Evolutionary conservation across 257 asterid species (phyloP).

Genomic region (Parsonsia alboflavescens): DNA sequence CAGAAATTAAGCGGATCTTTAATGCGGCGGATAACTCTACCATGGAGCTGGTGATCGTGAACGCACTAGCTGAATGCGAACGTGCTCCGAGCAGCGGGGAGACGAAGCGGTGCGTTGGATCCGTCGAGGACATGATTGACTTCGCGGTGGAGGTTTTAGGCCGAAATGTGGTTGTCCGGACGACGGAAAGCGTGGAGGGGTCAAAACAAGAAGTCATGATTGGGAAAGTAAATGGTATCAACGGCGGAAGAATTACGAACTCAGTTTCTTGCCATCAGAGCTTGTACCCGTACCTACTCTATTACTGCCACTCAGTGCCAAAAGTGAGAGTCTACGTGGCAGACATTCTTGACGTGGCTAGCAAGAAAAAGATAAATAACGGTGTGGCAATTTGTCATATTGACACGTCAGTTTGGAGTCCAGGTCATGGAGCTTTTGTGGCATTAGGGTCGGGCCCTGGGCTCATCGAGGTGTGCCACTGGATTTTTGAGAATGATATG

Average conservation of each 20-base stretch:
- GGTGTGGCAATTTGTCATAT: slow-evolving; percentile 84
- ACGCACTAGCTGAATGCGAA: slow-evolving; percentile 59
- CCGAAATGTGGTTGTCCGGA: slow-evolving; percentile 41
- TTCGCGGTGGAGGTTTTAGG: slow-evolving; percentile 51
- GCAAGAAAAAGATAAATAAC: slow-evolving; percentile 51
- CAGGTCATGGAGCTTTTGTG: slow-evolving; percentile 68
- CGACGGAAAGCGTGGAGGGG: slow-evolving; percentile 52
- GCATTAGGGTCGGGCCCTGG: slow-evolving; percentile 78
- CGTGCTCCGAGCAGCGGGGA: slow-evolving; percentile 59
- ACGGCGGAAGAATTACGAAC: slow-evolving; percentile 60
- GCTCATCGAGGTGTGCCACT: slow-evolving; percentile 80
- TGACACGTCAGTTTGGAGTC: slow-evolving; percentile 81
- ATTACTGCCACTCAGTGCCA: slow-evolving; percentile 85
- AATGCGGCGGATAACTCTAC: slow-evolving; percentile 34
- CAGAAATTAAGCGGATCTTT: slow-evolving; percentile 38
- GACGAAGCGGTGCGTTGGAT: slow-evolving; percentile 61
- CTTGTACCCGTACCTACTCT: slow-evolving; percentile 66
- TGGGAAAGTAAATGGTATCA: slow-evolving; percentile 49
- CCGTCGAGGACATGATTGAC: slow-evolving; percentile 76
- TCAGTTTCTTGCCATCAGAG: slow-evolving; percentile 94
- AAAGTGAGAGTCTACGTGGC: slow-evolving; percentile 71
- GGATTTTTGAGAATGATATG: slow-evolving; percentile 95
- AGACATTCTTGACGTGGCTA: slow-evolving; percentile 54
- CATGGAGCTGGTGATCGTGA: slow-evolving; percentile 36
- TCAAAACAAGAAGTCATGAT: slow-evolving; percentile 43